Base-by-base conservation (phyloP, 192 early-diverging fungal species). In the Haplosporangium gracile region DNA sequence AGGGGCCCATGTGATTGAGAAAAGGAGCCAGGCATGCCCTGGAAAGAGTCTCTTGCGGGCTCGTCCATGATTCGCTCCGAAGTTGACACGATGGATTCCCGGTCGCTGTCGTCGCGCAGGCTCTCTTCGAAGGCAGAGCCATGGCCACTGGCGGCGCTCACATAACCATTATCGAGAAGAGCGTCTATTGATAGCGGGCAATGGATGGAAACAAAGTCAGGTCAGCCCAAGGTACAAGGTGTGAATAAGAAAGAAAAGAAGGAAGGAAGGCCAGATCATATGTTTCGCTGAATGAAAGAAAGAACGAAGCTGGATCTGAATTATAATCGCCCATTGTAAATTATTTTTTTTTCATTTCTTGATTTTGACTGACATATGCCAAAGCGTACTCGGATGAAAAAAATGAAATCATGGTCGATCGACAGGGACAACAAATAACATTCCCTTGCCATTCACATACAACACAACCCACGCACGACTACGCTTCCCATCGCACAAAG, bases 131-230 rank as follows among this genome's bases (percentile, higher is more conserved):
- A 90, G 42, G 92, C 91, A n/a, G 89, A 88, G 74, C 91, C 91
- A 79, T 92, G 90, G 24, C 91, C 93, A 86, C 91, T 93, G 69
- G 91, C 92, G 6, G 93, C 95, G 78, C 94, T 95, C 70, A 93
- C 94, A 81, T 95, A 95, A 10, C 93, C 94, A 49, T 91, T 92
- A 45, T 87, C 88, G 4, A 86, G 78, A 24, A 73, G 75, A 68
- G 70, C 57, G 47, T 85, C 83, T 85, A 85, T 80, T 68, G 81
- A 74, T 82, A 82, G 75, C 20, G 63, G 70, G 24, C 20, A 32
- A 68, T 32, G 9, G 55, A 32, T 34, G 6, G 65, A 36, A 26
- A 69, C 8, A 75, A 75, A 47, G 60, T 65, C 60, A 75, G 68
- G 60, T 65, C 29, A 32, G 26, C 20, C n/a, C 15, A 72, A 18